Conservation (phyloP, 192 early-diverging fungal genomes). For the Entomortierella parvispora region DNA sequence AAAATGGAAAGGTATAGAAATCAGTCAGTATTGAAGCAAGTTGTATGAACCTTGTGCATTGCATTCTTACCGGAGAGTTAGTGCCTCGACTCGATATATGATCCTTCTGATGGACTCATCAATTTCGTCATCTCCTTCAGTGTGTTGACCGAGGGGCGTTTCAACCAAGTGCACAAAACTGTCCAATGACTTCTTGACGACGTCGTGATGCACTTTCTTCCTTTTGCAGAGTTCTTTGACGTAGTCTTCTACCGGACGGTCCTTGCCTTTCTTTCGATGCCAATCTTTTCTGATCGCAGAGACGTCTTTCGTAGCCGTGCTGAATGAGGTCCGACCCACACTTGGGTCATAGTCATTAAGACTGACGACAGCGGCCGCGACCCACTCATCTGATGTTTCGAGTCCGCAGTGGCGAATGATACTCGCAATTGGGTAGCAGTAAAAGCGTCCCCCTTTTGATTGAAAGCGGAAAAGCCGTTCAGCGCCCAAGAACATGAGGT, state of each 20-base stretch:
- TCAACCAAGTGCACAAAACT: constrained; percentile 22
- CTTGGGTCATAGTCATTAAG: constrained; percentile 25
- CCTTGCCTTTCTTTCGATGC: constrained; percentile 8
- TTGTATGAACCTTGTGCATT: constrained; percentile 10
- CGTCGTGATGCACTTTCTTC: constrained; percentile 7
- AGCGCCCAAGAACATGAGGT: constrained; percentile 28
- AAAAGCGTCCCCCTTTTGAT: constrained; percentile 12
- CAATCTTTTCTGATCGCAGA: constrained; percentile 7
- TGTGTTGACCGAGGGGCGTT: not conserved
- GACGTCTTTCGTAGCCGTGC: constrained; percentile 14
- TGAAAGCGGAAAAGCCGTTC: constrained; percentile 19
- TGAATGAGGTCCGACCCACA: constrained; percentile 25
- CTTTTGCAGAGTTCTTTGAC: constrained; percentile 23
- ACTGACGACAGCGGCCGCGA: constrained; percentile 22
- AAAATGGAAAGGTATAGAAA: constrained; percentile 8
- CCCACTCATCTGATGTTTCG: constrained; percentile 25
- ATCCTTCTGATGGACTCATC: constrained; percentile 25
- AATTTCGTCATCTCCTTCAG: constrained; percentile 7
- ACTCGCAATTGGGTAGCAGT: constrained; percentile 17
- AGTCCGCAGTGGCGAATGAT: constrained; percentile 19
- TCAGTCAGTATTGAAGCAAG: constrained; percentile 10
- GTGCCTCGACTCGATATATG: constrained; percentile 21
- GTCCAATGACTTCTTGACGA: constrained; percentile 12
- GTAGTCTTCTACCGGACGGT: constrained; percentile 5
- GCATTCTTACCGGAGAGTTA: constrained; percentile 16